Percentiles rank a stretch among this genome's conserved stretches.
These are phyloP conservation scores for Fusarium pseudoanthophilum DNA, from an alignment of 2,329 filamentous ascomycete species.

Conservation along the genomic window DNA sequence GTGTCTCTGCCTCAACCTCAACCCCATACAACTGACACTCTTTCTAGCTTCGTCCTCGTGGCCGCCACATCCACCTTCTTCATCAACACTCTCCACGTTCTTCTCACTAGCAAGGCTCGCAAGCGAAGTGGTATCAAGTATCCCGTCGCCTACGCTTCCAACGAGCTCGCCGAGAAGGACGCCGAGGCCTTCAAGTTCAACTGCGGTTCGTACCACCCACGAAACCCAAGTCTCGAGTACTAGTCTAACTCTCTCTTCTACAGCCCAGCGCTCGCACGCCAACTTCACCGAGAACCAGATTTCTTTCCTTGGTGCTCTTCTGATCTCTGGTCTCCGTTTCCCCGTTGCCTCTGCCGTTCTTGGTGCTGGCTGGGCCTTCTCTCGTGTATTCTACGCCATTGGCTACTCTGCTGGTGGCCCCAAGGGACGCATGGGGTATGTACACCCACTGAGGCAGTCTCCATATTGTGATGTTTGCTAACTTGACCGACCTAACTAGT, in stretches of 20 bases:
- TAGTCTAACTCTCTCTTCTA: neutral
- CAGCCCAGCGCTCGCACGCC: constrained; percentile 69
- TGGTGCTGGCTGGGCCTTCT: constrained; percentile 64
- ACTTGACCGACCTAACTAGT: constrained; percentile 36
- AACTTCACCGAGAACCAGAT: constrained; percentile 73
- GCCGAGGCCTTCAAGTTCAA: constrained; percentile 68
- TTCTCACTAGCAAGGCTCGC: constrained; percentile 61
- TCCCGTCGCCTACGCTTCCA: constrained; percentile 66
- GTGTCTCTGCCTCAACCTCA: neutral
- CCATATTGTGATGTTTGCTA: constrained; percentile 19
- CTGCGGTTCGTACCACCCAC: constrained; percentile 59
- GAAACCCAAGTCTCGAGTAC: neutral
- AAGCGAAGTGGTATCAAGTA: constrained; percentile 65
- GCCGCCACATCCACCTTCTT: constrained; percentile 67
- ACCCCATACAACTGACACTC: constrained; percentile 2
- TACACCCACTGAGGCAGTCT: constrained; percentile 9
- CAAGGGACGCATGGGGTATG: constrained; percentile 55
- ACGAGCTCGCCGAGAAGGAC: constrained; percentile 65
- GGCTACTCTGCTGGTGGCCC: constrained; percentile 65
- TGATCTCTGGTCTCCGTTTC: constrained; percentile 67
- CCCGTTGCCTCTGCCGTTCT: constrained; percentile 61
- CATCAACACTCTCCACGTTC: constrained; percentile 64
- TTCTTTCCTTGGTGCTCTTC: constrained; percentile 61
- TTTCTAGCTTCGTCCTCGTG: constrained; percentile 69
- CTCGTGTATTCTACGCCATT: constrained; percentile 63